Percentiles rank a stretch among this genome's conserved stretches.
Conservation (phyloP, 495 filamentous ascomycete genomes). For the Rusavskia elegans region DNA sequence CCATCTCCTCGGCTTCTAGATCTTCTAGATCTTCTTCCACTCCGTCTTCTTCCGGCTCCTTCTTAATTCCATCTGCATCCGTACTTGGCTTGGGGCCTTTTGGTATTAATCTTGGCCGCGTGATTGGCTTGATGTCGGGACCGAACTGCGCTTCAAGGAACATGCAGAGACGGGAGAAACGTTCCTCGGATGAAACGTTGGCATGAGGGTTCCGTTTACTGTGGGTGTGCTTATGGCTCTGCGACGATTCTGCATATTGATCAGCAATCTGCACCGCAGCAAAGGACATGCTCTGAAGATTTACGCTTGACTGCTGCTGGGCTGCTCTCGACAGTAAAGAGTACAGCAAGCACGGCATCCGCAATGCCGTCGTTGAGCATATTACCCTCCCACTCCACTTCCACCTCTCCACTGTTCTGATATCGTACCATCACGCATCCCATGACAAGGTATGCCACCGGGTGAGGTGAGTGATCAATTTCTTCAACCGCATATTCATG, state of each 20-base stretch:
- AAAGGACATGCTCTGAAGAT: conserved; percentile 14
- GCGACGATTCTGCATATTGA: conserved; percentile 32
- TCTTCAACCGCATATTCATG: conserved; percentile 36
- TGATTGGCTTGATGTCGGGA: conserved; percentile 54
- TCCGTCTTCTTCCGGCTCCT: conserved; percentile 20
- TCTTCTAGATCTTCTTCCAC: conserved; percentile 32
- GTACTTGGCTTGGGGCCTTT: conserved; percentile 11
- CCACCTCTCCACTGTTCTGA: conserved; percentile 55
- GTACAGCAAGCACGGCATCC: conserved; percentile 82
- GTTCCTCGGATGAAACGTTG: conserved; percentile 50
- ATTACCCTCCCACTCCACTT: conserved; percentile 94
- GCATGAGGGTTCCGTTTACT: conserved; percentile 52
- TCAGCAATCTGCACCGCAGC: conserved; percentile 6
- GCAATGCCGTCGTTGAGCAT: conserved; percentile 95
- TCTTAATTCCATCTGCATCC: conserved; percentile 16
- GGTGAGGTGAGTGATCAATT: conserved; percentile 21
- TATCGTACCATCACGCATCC: conserved; percentile 69
- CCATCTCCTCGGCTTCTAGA: conserved; percentile 41
- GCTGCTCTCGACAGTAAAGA: conserved; percentile 77
- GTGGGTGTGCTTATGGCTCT: conserved; percentile 31
- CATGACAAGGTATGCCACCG: conserved; percentile 63
- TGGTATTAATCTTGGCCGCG: conserved; percentile 39
- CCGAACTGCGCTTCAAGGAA: conserved; percentile 97
- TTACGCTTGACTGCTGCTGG: conserved; percentile 89
- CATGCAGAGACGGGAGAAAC: conserved; percentile 71